phyloP scores from a whole-genome alignment of 23 red algal species.

The Chondrus crispus region DNA sequence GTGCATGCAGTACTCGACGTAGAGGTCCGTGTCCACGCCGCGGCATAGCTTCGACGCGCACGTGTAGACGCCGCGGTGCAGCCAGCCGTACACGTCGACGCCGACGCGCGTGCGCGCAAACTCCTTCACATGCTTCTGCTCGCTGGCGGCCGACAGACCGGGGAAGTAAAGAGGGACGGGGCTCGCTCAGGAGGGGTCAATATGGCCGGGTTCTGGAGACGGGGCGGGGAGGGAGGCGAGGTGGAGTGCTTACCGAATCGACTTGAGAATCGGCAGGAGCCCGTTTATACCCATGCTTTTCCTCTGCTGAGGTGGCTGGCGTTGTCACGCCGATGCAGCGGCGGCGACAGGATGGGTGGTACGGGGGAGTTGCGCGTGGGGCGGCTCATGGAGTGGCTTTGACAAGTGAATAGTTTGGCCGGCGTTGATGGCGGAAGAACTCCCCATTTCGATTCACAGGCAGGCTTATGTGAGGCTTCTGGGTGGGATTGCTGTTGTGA shows the following conservation, averaged over 20 bases:
- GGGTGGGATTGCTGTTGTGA: too few relatives aligned
- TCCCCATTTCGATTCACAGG: background rate
- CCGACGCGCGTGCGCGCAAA: slow-evolving; percentile 76
- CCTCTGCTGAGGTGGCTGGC: too few relatives aligned
- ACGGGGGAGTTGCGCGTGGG: too few relatives aligned
- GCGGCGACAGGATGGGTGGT: too few relatives aligned
- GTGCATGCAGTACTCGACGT: slow-evolving; percentile 79
- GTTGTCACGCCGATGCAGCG: too few relatives aligned
- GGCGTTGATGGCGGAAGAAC: background rate
- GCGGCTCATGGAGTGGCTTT: too few relatives aligned
- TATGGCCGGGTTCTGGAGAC: background rate
- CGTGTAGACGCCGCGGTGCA: slow-evolving; percentile 75
- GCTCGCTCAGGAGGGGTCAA: background rate
- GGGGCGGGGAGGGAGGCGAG: background rate
- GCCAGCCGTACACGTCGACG: slow-evolving; percentile 85
- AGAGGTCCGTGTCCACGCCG: slow-evolving; percentile 45
- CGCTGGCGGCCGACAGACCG: background rate
- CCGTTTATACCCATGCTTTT: slow-evolving; percentile 89
- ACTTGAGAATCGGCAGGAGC: slow-evolving; percentile 75
- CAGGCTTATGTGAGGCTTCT: too few relatives aligned
- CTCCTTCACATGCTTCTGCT: slow-evolving; percentile 60
- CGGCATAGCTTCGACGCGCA: slow-evolving; percentile 70
- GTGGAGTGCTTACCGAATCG: slow-evolving; percentile 54
- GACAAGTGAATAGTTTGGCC: background rate
- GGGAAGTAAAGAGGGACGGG: background rate